Conservation (phyloP, 176 grass and related monocot species). For the Phyllostachys edulis region DNA sequence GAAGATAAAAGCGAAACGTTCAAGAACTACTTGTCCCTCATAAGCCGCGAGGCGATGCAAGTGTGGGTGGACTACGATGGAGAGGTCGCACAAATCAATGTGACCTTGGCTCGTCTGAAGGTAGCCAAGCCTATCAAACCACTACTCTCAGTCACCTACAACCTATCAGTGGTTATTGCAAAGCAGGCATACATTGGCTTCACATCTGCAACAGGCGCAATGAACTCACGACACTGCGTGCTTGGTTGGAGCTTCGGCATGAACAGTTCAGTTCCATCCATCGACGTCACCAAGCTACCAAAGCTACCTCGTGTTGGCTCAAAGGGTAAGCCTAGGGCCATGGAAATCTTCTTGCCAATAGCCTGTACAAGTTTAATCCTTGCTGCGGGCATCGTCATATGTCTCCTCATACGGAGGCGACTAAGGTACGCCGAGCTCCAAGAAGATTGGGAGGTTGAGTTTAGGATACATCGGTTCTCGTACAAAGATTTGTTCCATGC, state of each 20-base stretch:
- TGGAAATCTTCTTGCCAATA: background rate
- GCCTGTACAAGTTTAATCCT: too few species aligned
- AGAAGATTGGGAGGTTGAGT: conserved; percentile 38
- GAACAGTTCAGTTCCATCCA: background rate
- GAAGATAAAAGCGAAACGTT: background rate
- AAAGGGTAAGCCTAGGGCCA: background rate
- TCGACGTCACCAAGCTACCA: background rate
- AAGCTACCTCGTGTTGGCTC: background rate
- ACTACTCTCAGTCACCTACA: background rate
- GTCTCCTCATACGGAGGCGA: background rate
- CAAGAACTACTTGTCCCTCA: background rate
- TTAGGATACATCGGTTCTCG: conserved; percentile 12
- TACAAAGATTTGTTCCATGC: background rate
- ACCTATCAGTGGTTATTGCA: background rate
- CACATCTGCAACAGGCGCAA: background rate
- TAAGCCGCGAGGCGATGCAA: background rate
- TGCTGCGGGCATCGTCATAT: too few species aligned
- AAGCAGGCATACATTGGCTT: conserved; percentile 5
- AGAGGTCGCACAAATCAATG: background rate
- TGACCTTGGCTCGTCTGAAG: background rate
- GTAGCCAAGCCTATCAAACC: background rate
- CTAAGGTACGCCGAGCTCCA: background rate
- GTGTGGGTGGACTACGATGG: conserved; percentile 22
- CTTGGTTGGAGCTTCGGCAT: conserved; percentile 33
- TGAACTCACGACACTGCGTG: background rate